These are phyloP conservation scores for Acanthamoeba culbertsoni DNA, from an alignment of 208 protist genomes.

Conservation along the genomic window DNA sequence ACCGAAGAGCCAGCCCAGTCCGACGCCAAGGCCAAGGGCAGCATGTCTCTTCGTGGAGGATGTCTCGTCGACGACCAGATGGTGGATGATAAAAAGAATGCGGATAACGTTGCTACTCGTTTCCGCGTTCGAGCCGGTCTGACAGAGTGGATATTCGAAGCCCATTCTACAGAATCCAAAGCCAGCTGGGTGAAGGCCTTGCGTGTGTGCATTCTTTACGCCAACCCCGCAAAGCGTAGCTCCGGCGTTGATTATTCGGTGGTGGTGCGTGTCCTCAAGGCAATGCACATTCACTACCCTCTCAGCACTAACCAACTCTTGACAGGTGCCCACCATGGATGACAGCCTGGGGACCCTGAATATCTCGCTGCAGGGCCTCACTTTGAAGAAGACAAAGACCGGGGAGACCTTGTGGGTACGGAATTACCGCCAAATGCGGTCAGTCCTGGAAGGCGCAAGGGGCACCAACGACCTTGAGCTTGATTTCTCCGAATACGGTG, in stretches of 20 bases:
- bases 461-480: not conserved
- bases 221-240: conserved; percentile 23
- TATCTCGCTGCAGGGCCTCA: not conserved
- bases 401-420: not conserved
- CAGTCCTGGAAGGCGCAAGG: not conserved
- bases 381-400: not conserved
- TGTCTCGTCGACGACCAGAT: not conserved
- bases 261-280: not conserved
- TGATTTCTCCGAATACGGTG: conserved; percentile 31
- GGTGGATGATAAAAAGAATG: not conserved
- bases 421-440: not conserved
- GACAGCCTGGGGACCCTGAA: not conserved
- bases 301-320: too few species aligned
- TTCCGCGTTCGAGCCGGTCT: not conserved
- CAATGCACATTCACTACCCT: not conserved
- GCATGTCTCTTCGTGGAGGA: not conserved
- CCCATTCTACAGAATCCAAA: not conserved
- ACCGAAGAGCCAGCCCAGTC: not conserved
- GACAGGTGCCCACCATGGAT: too few species aligned
- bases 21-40: not conserved
- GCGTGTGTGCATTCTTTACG: not conserved
- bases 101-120: not conserved
- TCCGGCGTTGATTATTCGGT: not conserved
- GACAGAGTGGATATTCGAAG: not conserved
- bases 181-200: not conserved